Evolutionary conservation across 1,284 basidiomycete genomes (phyloP).

Genomic region (Meripilus lineatus): DNA sequence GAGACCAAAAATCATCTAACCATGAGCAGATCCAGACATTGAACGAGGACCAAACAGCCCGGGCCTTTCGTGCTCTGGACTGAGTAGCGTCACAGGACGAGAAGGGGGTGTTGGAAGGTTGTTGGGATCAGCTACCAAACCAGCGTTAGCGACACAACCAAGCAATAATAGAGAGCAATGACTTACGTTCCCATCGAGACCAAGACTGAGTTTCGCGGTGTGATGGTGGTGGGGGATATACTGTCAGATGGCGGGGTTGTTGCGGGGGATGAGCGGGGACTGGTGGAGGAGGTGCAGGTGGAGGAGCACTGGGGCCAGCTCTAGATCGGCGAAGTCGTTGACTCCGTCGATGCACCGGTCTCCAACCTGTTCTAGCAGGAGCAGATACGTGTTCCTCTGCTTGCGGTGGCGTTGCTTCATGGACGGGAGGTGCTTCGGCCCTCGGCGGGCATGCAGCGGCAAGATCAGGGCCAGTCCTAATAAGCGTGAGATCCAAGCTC

Average conservation of each 20-base stretch:
- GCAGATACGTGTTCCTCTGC: too few species aligned
- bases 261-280: constrained; percentile 22
- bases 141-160: not conserved
- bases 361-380: too few species aligned
- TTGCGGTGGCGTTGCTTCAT: constrained; percentile 10
- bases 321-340: constrained; percentile 5
- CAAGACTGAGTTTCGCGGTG: not conserved
- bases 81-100: constrained; percentile 45
- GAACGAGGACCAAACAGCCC: constrained; percentile 64
- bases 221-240: constrained; percentile 14
- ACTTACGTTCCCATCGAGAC: constrained; percentile 8
- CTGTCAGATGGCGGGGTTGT: too few species aligned
- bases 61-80: constrained; percentile 49
- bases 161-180: not conserved
- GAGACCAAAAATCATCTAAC: too few species aligned
- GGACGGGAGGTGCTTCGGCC: constrained; percentile 16
- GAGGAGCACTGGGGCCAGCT: not conserved
- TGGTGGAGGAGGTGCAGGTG: constrained; percentile 13
- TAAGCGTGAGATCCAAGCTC: constrained; percentile 33
- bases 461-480: constrained; percentile 30
- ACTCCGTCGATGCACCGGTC: constrained; percentile 1
- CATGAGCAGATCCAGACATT: too few species aligned
- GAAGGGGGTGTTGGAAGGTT: constrained; percentile 30
- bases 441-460: too few species aligned
- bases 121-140: constrained; percentile 15